These are phyloP conservation scores for Pseudophaeomoniella oleicola DNA, from an alignment of 2,329 filamentous ascomycete species.

Conservation along the genomic window DNA sequence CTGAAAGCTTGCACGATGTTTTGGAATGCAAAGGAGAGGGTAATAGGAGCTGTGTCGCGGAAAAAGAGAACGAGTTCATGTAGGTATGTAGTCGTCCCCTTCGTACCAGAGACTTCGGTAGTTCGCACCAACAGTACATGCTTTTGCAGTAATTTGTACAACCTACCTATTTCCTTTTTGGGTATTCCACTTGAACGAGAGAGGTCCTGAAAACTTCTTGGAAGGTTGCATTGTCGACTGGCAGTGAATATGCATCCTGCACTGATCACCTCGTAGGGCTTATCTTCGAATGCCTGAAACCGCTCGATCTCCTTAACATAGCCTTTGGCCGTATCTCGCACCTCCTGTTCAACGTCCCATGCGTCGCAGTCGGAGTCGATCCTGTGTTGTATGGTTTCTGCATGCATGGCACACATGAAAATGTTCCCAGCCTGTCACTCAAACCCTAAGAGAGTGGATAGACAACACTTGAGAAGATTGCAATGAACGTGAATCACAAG, in stretches of 20 bases:
- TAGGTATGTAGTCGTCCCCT: conserved; percentile 1
- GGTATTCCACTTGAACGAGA: background rate
- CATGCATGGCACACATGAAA: no score
- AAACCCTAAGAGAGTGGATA: no score
- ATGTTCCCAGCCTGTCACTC: no score
- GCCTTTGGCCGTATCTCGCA: background rate
- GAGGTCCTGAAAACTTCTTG: background rate
- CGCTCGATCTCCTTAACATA: background rate
- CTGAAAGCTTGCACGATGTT: conserved; percentile 7
- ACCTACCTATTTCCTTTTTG: background rate
- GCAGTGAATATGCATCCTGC: background rate
- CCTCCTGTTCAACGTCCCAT: background rate
- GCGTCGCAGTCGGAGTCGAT: background rate
- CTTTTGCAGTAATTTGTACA: background rate
- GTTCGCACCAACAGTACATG: background rate
- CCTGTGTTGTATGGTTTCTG: background rate
- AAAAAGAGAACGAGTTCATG: conserved; percentile 3
- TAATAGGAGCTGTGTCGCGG: conserved; percentile 5
- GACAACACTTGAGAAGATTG: no score
- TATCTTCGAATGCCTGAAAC: background rate
- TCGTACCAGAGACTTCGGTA: background rate
- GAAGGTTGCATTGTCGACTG: background rate
- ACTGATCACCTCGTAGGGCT: background rate
- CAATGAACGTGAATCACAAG: no score
- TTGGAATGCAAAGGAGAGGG: conserved; percentile 6